A percentile compares a stretch with the other conserved stretches of the same genome.
phyloP scores from a whole-genome alignment of 805 yeast species.

The Wickerhamiella domercqiae region DNA sequence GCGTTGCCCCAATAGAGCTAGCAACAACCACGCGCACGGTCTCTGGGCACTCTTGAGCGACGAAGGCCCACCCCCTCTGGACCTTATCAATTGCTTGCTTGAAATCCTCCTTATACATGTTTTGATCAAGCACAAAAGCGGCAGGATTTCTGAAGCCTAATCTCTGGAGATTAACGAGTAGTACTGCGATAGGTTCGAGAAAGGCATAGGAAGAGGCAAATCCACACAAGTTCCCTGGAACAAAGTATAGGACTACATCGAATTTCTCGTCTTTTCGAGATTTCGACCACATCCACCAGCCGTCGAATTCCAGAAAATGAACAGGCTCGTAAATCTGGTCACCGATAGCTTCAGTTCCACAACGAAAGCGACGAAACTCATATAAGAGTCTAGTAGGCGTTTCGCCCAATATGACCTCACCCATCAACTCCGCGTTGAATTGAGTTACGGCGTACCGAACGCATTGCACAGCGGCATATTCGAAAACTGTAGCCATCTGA shows the following conservation, averaged over 20 bases:
- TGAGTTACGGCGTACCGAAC: conserved; percentile 17
- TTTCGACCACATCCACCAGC: conserved; percentile 24
- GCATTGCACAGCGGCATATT: conserved; percentile 14
- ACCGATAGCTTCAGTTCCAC: conserved; percentile 22
- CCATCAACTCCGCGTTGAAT: conserved; percentile 14
- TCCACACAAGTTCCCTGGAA: conserved; percentile 28
- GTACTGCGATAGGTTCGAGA: conserved; percentile 30
- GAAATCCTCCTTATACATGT: conserved; percentile 12
- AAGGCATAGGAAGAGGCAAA: conserved; percentile 30
- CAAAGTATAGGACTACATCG: conserved; percentile 31
- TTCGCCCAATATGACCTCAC: conserved; percentile 17
- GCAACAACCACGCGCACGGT: conserved; percentile 28
- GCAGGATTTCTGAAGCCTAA: conserved; percentile 39
- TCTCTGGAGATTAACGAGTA: conserved; percentile 28
- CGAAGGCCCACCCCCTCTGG: conserved; percentile 23
- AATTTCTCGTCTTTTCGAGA: conserved; percentile 18
- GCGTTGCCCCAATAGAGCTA: conserved; percentile 36
- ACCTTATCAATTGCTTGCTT: conserved; percentile 21
- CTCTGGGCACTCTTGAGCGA: conserved; percentile 15
- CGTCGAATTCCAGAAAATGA: conserved; percentile 14
- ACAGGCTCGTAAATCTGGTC: conserved; percentile 14
- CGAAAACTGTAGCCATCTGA: conserved; percentile 15
- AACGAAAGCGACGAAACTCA: conserved; percentile 18
- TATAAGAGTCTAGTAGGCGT: conserved; percentile 14
- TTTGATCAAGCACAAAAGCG: conserved; percentile 27